A percentile compares a stretch with the other conserved stretches of the same genome.
Conservation (phyloP, 129 eudicot genomes). For the Cynara cardunculus region DNA sequence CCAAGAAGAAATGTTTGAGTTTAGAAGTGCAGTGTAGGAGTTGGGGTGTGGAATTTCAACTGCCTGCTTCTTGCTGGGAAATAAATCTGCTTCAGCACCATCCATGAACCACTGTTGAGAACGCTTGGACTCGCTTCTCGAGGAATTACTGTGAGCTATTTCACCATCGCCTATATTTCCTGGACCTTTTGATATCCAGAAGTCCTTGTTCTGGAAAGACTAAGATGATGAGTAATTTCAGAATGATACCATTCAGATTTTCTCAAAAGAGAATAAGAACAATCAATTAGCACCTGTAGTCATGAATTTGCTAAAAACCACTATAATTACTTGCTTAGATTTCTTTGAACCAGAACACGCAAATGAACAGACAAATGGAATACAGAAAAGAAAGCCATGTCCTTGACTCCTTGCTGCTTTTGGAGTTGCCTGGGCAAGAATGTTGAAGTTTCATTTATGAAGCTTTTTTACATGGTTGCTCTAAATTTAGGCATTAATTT, state of each 20-base stretch:
- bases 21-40: slow-evolving; percentile 47
- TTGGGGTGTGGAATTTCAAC: slow-evolving; percentile 40
- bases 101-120: slow-evolving; percentile 63
- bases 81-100: slow-evolving; percentile 38
- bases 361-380: neutral
- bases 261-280: slow-evolving; percentile 2
- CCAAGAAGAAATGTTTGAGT: slow-evolving; percentile 42
- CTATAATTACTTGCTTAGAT: neutral
- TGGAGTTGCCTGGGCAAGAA: neutral
- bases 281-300: neutral
- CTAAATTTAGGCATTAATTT: neutral
- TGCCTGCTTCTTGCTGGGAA: slow-evolving; percentile 53
- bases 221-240: slow-evolving; percentile 16
- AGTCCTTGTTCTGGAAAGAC: slow-evolving; percentile 45
- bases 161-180: slow-evolving; percentile 35
- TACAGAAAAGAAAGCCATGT: neutral
- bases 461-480: neutral
- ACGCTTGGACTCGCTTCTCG: slow-evolving; percentile 44
- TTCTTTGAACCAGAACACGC: neutral
- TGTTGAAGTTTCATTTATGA: neutral
- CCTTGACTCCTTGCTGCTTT: neutral
- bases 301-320: neutral
- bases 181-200: slow-evolving; percentile 49
- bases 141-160: slow-evolving; percentile 28
- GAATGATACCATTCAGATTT: neutral